These are phyloP conservation scores for Myriosclerotinia duriaeana DNA, from an alignment of 2,329 filamentous ascomycete genomes.

Conservation along the genomic window DNA sequence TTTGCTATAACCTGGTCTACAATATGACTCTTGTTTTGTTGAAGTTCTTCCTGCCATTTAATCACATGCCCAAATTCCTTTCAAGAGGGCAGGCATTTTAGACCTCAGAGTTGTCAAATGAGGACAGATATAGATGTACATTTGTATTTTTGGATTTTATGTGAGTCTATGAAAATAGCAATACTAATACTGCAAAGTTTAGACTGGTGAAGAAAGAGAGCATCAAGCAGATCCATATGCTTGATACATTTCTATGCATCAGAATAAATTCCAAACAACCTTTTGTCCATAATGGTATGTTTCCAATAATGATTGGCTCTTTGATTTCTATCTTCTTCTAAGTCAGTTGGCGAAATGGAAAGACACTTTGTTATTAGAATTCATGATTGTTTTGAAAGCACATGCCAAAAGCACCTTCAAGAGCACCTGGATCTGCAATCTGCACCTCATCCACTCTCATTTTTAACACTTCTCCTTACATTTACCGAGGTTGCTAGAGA, in stretches of 20 bases:
- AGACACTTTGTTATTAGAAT: not conserved
- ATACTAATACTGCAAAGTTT: not conserved
- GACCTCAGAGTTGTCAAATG: not conserved
- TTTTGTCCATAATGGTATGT: not conserved
- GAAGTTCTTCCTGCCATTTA: not conserved
- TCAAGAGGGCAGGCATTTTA: too few relatives aligned
- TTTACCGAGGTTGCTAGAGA: not conserved
- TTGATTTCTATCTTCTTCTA: not conserved
- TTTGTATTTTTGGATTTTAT: not conserved
- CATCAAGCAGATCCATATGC: not conserved
- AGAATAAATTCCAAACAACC: not conserved
- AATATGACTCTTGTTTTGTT: not conserved
- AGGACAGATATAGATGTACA: not conserved
- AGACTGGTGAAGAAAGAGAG: not conserved
- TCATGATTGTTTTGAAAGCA: not conserved
- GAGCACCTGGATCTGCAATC: not conserved
- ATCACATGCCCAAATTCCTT: not conserved
- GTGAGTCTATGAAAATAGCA: not conserved
- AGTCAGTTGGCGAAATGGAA: too few relatives aligned
- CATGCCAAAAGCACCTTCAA: not conserved
- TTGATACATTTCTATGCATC: not conserved
- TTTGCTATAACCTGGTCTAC: not conserved
- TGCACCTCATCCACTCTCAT: not conserved
- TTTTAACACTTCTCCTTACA: not conserved
- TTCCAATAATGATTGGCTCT: not conserved